Evolutionary conservation across 2,329 filamentous ascomycete species (phyloP), one percentile per base, ranked within the genome.

Genomic region (Fusarium tuaranense): DNA sequence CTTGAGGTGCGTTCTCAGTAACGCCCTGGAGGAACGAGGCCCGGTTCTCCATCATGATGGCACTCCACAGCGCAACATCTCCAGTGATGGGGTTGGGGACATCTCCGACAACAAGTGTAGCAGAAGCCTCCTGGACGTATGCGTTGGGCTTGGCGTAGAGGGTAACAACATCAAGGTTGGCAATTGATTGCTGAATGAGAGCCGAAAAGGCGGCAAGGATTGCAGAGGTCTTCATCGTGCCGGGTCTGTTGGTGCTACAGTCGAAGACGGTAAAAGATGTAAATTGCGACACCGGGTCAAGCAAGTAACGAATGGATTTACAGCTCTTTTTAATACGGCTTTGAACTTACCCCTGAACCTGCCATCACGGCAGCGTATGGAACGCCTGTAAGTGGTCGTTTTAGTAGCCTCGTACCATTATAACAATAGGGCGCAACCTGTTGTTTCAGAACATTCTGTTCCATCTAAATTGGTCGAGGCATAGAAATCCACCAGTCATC

Each of bases 81-180:
- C 65, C 68, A 8, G 59, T 70, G n/a, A 68, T 70, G 5, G 68
- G 53, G 20, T 59, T 27, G 5, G 68, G 68, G 9, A 60, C 20
- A 41, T 64, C 51, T 20, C 53, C 59, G 1, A 70, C 41, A 5
- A 70, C 59, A 34, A 70, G 68, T 1, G 68, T 70, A 0, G 68
- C 65, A 4, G 68, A 68, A n/a, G 65, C 68, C n/a, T 70, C 68
- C 4, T 70, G 68, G 8, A 70, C 68, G 22, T 70, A 70, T 1
- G 58, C 64, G 14, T 38, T 14, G 3, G 32, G 1, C 7, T 20
- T 48, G 6, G 68, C 64, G 7, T 34, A 44, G 2, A 69, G 58
- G 2, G 68, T 69, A 9, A 69, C 59, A 3, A 69, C 39, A 10
- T 69, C 68, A 5, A 69, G 59, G 6, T 69, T 66, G n/a, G 25